Base-by-base conservation (phyloP, 2,329 filamentous ascomycete species). In the Fusarium globosum region DNA sequence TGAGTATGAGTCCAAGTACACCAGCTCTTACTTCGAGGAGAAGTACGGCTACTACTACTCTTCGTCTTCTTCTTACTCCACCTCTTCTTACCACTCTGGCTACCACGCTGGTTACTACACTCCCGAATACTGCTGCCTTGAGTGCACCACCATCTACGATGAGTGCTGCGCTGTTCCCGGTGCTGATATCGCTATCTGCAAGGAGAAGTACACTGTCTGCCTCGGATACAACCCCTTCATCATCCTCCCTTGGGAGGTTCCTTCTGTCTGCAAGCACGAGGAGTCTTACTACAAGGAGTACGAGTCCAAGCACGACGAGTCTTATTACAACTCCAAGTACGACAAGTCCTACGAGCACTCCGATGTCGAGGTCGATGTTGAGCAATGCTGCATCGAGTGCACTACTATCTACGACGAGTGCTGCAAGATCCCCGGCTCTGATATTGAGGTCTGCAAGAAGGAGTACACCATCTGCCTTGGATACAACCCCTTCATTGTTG, bases 101-200 rank as follows among this genome's bases (percentile, higher is more conserved):
- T 64, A 69, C 43, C 66, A 69, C 51, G 20, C 55, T n/a, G 66
- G 65, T 10, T 69, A 69, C 65, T 69, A 69, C 65, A 69, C 68
- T 18, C 46, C 68, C 15, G 71, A 73, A 42, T 73, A 73, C 39
- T 73, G 71, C 53, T 73, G 71, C 36, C 12, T 63, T 5, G 52
- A 71, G 57, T 73, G 71, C 41, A 73, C 70, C 14, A 73, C 70
- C 23, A 30, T 46, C 49, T 73, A 73, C n/a, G 62, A 73, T 18
- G 33, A 62, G 42, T 73, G 71, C 70, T 73, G 71, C 7, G n/a
- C 36, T 15, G 18, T 33, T 5, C 36, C 45, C 10, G 70, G 70
- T 30, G 61, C 65, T 4, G 57, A 71, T 33, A 63, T 71, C 16
- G 45, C n/a, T 2, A 6, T 63, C 41, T 73, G 71, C 49, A 73